A percentile compares a stretch with the other conserved stretches of the same genome.
Evolutionary conservation across 2,329 filamentous ascomycete species (phyloP).

Genomic region (Diplodia scrobiculata): DNA sequence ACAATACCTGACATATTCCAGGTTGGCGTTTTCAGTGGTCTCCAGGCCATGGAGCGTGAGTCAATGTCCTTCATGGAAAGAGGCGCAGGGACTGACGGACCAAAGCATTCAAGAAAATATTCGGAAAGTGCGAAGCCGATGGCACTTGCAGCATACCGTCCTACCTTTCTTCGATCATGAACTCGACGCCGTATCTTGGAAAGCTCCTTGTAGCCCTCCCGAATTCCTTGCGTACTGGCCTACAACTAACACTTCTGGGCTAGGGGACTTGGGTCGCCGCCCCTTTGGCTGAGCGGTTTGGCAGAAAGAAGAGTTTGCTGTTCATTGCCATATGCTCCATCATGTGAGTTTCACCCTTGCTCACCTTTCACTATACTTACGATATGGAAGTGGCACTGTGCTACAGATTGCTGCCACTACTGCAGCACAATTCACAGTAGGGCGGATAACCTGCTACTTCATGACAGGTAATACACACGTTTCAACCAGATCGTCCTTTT

Average conservation of each 20-base stretch:
- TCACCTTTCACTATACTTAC: not conserved
- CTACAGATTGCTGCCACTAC: slow-evolving; percentile 19
- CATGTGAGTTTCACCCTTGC: not conserved
- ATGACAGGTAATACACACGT: slow-evolving; percentile 4
- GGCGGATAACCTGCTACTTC: slow-evolving; percentile 22
- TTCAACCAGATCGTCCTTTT: no score
- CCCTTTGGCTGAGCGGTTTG: slow-evolving; percentile 23
- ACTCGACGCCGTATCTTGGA: slow-evolving; percentile 23
- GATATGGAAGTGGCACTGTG: slow-evolving; percentile 1
- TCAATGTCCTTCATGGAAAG: not conserved
- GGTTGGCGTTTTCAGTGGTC: slow-evolving; percentile 23
- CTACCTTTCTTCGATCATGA: slow-evolving; percentile 22
- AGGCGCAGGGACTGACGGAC: not conserved
- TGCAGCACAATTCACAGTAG: slow-evolving; percentile 19
- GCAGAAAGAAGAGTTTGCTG: slow-evolving; percentile 21
- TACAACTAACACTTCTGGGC: not conserved
- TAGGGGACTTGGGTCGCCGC: slow-evolving; percentile 24
- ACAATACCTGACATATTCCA: not conserved
- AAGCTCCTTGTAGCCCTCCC: slow-evolving; percentile 16
- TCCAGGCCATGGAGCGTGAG: slow-evolving; percentile 22
- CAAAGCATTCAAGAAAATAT: slow-evolving; percentile 17
- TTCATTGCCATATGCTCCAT: slow-evolving; percentile 23
- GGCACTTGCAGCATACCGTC: slow-evolving; percentile 20
- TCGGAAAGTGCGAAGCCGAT: slow-evolving; percentile 12
- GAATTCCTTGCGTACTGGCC: not conserved